Percentiles rank a stretch among this genome's conserved stretches.
phyloP scores from a whole-genome alignment of 1,284 basidiomycete species.

The Naganishia sp. region DNA sequence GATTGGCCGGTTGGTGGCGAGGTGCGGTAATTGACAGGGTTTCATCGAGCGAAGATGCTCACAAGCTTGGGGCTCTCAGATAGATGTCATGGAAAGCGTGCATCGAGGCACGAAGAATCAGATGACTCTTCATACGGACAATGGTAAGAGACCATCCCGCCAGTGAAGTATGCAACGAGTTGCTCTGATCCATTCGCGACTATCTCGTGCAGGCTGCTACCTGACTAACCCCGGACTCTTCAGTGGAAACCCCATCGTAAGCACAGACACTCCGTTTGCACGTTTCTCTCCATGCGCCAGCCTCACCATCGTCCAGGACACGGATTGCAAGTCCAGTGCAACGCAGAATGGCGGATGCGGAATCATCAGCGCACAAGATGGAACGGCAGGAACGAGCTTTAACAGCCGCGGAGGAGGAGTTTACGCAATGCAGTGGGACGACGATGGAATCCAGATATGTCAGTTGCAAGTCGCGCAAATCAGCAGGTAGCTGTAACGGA shows the following conservation, averaged over 20 bases:
- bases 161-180: too few relatives aligned
- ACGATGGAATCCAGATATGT: constrained; percentile 46
- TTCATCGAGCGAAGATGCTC: constrained; percentile 58
- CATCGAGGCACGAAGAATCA: constrained; percentile 38
- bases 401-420: constrained; percentile 69
- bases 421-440: constrained; percentile 61
- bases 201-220: constrained; percentile 56
- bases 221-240: constrained; percentile 29
- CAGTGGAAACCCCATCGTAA: constrained; percentile 6
- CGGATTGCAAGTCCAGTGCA: constrained; percentile 66
- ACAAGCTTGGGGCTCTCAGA: constrained; percentile 68
- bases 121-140: constrained; percentile 30
- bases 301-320: constrained; percentile 59
- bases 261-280: constrained; percentile 45
- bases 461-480: constrained; percentile 25
- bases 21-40: constrained; percentile 54
- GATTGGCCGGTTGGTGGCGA: constrained; percentile 60
- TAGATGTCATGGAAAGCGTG: constrained; percentile 74
- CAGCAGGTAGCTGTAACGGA: not conserved
- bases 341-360: constrained; percentile 42
- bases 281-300: constrained; percentile 35
- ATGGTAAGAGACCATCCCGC: not conserved
- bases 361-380: constrained; percentile 17
- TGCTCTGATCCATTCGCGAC: too few relatives aligned
- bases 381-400: constrained; percentile 40